Conservation (phyloP, 208 protist genomes). For the Crithidia sp. region DNA sequence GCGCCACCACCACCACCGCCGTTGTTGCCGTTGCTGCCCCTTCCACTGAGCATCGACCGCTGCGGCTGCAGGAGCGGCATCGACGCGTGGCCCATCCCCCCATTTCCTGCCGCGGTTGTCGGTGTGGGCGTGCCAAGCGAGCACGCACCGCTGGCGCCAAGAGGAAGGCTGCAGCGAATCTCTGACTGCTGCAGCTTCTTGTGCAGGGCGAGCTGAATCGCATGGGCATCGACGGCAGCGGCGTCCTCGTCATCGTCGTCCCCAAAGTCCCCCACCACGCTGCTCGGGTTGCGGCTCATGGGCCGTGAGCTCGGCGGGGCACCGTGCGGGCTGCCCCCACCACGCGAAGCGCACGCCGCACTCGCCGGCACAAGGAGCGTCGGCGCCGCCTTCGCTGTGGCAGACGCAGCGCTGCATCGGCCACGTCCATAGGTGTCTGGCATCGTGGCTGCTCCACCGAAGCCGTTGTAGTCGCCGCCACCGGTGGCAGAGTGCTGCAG, state of each 20-base stretch:
- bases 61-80: slow-evolving; percentile 26
- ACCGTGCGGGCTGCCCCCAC: background rate
- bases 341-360: no score
- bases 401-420: background rate
- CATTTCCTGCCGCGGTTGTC: background rate
- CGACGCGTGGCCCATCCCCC: background rate
- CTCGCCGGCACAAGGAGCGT: background rate
- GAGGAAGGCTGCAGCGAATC: slow-evolving; percentile 23
- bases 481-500: no score
- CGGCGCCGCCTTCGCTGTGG: background rate
- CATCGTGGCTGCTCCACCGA: slow-evolving; percentile 4
- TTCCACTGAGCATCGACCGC: background rate
- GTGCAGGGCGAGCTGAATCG: slow-evolving; percentile 70
- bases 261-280: background rate
- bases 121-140: background rate
- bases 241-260: slow-evolving; percentile 28
- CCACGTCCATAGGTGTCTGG: background rate
- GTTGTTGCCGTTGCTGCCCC: no score
- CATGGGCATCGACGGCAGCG: slow-evolving; percentile 51
- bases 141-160: background rate
- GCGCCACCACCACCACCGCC: no score
- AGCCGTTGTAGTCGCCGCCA: slow-evolving; percentile 14
- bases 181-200: slow-evolving; percentile 42
- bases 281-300: slow-evolving; percentile 14
- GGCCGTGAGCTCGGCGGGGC: slow-evolving; percentile 1